phyloP scores from a whole-genome alignment of 768 basidiomycete genomes.

The Crepidotus variabilis region DNA sequence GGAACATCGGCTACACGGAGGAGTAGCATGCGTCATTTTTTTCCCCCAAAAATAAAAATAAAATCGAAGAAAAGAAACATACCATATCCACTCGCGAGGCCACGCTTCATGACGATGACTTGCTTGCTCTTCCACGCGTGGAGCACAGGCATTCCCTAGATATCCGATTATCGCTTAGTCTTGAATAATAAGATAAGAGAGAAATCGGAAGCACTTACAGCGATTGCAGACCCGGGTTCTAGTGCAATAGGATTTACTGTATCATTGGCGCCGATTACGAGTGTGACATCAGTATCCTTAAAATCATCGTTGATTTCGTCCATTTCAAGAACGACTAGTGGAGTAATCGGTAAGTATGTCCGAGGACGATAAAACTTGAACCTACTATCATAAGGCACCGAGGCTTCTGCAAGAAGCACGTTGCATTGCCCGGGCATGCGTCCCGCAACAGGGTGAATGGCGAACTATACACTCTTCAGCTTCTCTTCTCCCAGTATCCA shows the following conservation, averaged over 20 bases:
- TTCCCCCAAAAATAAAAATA: background rate
- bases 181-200: background rate
- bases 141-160: conserved; percentile 82
- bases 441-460: conserved; percentile 88
- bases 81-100: conserved; percentile 88
- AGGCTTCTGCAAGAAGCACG: conserved; percentile 86
- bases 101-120: conserved; percentile 90
- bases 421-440: conserved; percentile 95
- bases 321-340: conserved; percentile 86
- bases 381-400: conserved; percentile 86
- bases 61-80: conserved; percentile 13
- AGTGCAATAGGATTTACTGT: conserved; percentile 90
- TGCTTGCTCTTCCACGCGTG: conserved; percentile 94
- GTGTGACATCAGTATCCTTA: conserved; percentile 80
- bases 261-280: conserved; percentile 91
- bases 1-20: conserved; percentile 71
- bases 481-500: background rate
- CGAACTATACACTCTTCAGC: conserved; percentile 39
- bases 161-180: conserved; percentile 2
- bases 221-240: conserved; percentile 83
- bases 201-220: conserved; percentile 31
- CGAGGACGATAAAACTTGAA: background rate
- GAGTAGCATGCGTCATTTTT: conserved; percentile 3
- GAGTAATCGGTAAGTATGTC: conserved; percentile 2
- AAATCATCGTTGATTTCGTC: conserved; percentile 95